These are phyloP conservation scores for Parmales sp. DNA, from an alignment of 108 stramenopile species.

Conservation along the genomic window DNA sequence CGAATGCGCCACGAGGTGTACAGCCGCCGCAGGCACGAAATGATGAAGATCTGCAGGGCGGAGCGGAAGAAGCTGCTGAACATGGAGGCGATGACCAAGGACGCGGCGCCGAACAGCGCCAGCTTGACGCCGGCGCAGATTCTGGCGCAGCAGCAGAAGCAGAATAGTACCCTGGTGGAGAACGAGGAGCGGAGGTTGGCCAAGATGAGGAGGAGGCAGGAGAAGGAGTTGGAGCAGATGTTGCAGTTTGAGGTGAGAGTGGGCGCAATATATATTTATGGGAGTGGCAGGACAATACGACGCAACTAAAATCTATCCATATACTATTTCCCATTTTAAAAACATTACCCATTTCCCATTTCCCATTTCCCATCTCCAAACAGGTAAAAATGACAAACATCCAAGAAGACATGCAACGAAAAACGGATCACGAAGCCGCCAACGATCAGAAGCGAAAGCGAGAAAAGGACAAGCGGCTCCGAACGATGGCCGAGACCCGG, in stretches of 20 bases:
- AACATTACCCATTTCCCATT: too few relatives aligned
- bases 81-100: conserved; percentile 13
- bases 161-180: conserved; percentile 41
- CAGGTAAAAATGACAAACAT: conserved; percentile 27
- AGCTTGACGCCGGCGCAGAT: conserved; percentile 32
- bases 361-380: too few relatives aligned
- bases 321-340: too few relatives aligned
- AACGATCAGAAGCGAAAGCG: conserved; percentile 21
- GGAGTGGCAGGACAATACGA: too few relatives aligned
- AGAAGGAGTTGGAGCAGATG: conserved; percentile 53
- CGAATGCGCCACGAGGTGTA: conserved; percentile 52
- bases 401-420: conserved; percentile 19
- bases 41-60: conserved; percentile 41
- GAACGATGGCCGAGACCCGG: conserved; percentile 24
- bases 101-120: neutral
- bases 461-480: conserved; percentile 25
- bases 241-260: conserved; percentile 39
- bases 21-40: conserved; percentile 46
- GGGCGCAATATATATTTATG: too few relatives aligned
- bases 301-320: too few relatives aligned
- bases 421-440: conserved; percentile 1
- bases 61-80: conserved; percentile 36
- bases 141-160: conserved; percentile 31
- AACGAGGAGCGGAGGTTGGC: conserved; percentile 40
- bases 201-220: conserved; percentile 46